Conservation (phyloP, 208 protist species). For the Jaenimonas drosophilae region DNA sequence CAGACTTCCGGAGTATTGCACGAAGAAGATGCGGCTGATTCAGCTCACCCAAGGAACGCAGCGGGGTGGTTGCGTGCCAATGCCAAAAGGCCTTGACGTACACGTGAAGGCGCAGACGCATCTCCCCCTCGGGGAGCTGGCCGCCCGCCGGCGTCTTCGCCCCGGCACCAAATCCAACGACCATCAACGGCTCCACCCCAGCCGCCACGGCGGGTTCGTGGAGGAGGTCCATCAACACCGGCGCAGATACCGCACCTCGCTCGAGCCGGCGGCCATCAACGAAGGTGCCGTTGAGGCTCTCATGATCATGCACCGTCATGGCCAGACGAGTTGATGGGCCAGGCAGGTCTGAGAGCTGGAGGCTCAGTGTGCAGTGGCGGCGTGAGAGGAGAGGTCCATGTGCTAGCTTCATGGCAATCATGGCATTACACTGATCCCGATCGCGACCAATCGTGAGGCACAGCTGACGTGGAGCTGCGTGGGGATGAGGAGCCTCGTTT, state of each 20-base stretch:
- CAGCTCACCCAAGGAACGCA: too few relatives aligned
- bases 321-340: slow-evolving; percentile 2
- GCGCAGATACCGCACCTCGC: too few relatives aligned
- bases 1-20: too few relatives aligned
- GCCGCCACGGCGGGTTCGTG: not conserved
- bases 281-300: slow-evolving; percentile 29
- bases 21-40: too few relatives aligned
- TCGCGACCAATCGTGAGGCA: slow-evolving; percentile 18
- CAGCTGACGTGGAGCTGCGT: too few relatives aligned
- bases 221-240: slow-evolving; percentile 3
- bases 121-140: slow-evolving; percentile 7
- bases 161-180: slow-evolving; percentile 21
- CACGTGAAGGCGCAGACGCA: slow-evolving; percentile 21
- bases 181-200: slow-evolving; percentile 11
- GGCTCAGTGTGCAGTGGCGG: slow-evolving; percentile 19
- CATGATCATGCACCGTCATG: slow-evolving; percentile 14
- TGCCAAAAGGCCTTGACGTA: slow-evolving; percentile 11
- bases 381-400: slow-evolving; percentile 25
- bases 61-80: too few relatives aligned
- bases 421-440: slow-evolving; percentile 8
- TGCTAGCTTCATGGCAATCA: slow-evolving; percentile 13
- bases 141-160: slow-evolving; percentile 8
- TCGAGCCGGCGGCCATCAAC: slow-evolving; percentile 14
- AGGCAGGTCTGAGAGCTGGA: not conserved
- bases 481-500: too few relatives aligned